Evolutionary conservation across 345 rosid species (phyloP), one percentile per base, ranked within the genome.

Genomic region (Murraya koenigii): DNA sequence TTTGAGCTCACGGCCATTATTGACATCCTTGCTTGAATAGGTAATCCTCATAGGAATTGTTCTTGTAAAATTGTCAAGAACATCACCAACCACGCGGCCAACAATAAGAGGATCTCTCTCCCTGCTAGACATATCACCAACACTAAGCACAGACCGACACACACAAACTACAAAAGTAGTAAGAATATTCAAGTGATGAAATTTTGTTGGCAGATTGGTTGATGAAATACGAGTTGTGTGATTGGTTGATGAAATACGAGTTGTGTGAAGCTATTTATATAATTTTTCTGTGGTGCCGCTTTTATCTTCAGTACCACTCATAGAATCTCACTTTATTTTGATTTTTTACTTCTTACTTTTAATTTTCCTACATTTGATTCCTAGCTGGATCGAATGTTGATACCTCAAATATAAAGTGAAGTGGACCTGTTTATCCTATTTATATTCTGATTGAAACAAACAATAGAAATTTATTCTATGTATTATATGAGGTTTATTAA

Each of bases 61-160:
- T 80, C 80, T 78, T 7, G 82, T 78, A 62, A 89, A 91, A 14
- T 90, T 87, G 41, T 91, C 92, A 75, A 91, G 62, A 33, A 91
- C 90, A 75, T 91, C 95, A 23, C 95, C 95, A 23, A 91, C 78
- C 7, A 91, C 93, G 15, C 95, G 74, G 28, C 93, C 95, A 26
- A 91, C 90, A 10, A 81, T 87, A 4, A 91, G 85, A 4, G 92
- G 92, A 32, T 91, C 93, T 81, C 92, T 84, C 3, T 87, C 69
- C 25, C 68, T 64, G 35, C 91, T 80, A 3, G 86, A 75, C 95
- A 88, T 90, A 61, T 8, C n/a, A n/a, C 9, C 38, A 41, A 33
- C 69, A 7, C 38, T 6, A 17, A 69, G 3, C 60, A 49, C 5
- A 22, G 6, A 68, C 11, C 39, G 44, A 28, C 58, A 20, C n/a